Conservation (phyloP, 345 rosid genomes). For the Pistacia integerrima region DNA sequence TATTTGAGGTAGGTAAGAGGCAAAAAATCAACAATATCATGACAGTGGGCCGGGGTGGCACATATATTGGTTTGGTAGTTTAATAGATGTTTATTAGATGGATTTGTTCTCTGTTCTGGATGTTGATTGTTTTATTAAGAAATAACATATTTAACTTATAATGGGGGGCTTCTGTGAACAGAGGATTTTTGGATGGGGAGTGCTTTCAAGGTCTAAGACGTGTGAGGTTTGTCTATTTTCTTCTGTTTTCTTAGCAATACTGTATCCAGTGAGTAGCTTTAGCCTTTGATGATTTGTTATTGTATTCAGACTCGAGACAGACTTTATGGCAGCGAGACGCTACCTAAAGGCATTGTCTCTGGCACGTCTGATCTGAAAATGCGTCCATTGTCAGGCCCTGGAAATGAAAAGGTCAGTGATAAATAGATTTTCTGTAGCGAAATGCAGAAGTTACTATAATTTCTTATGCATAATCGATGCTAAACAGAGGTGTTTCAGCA, state of each 20-base stretch:
- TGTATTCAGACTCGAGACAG: conserved; percentile 39
- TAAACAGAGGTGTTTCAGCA: too few relatives aligned
- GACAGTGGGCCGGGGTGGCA: too few relatives aligned
- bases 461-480: too few relatives aligned
- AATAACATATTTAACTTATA: neutral
- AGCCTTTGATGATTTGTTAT: neutral
- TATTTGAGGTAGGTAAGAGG: too few relatives aligned
- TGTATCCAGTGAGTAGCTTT: neutral
- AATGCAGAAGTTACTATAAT: too few relatives aligned
- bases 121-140: too few relatives aligned
- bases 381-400: conserved; percentile 59
- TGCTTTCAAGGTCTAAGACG: conserved; percentile 29
- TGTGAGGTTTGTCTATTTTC: conserved; percentile 46
- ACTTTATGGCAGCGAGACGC: conserved; percentile 44
- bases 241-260: neutral
- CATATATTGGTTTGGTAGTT: too few relatives aligned
- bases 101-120: too few relatives aligned
- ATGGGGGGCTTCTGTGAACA: conserved; percentile 25
- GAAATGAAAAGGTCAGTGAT: conserved; percentile 39
- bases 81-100: too few relatives aligned
- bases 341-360: conserved; percentile 72
- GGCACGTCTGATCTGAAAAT: conserved; percentile 69
- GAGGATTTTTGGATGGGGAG: conserved; percentile 41
- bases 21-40: too few relatives aligned
- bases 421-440: neutral